Evolutionary conservation across 768 basidiomycete genomes (phyloP).

Genomic region (Neoboletus subvelutipes): DNA sequence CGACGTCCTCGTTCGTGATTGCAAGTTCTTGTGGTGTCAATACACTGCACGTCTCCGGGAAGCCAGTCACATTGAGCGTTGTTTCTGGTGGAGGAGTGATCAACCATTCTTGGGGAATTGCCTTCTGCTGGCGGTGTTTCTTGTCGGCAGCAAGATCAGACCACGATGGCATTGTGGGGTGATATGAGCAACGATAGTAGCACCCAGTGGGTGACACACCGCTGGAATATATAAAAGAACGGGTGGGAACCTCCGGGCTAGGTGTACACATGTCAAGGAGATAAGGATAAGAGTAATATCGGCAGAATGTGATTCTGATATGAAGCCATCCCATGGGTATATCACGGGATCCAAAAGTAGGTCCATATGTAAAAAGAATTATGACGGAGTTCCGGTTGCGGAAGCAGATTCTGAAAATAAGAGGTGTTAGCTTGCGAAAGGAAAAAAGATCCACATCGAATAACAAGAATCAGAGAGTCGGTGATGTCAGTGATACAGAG

Average conservation of each 20-base stretch:
- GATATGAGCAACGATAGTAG: not conserved
- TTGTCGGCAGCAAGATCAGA: constrained; percentile 53
- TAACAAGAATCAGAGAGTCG: constrained; percentile 49
- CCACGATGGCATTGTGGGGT: constrained; percentile 40
- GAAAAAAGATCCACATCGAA: not conserved
- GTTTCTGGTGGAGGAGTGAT: constrained; percentile 47
- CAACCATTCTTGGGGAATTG: constrained; percentile 68
- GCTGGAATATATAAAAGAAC: constrained; percentile 6
- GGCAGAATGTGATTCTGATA: not conserved
- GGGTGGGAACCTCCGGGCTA: constrained; percentile 4
- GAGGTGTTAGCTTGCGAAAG: constrained; percentile 18
- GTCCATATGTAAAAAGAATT: not conserved
- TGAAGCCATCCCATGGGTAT: not conserved
- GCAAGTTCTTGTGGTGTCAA: constrained; percentile 55
- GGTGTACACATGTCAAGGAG: not conserved
- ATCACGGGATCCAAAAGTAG: constrained; percentile 3
- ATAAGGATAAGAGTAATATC: constrained; percentile 13
- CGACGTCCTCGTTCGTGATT: constrained; percentile 53
- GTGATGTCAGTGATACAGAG: constrained; percentile 77
- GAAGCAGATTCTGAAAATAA: constrained; percentile 12
- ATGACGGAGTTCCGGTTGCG: not conserved
- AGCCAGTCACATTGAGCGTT: constrained; percentile 49
- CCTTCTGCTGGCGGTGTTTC: constrained; percentile 47
- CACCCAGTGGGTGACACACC: not conserved
- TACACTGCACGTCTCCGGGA: constrained; percentile 58